These are phyloP conservation scores for Tanacetum coccineum DNA, from an alignment of 129 eudicot species.

Conservation along the genomic window DNA sequence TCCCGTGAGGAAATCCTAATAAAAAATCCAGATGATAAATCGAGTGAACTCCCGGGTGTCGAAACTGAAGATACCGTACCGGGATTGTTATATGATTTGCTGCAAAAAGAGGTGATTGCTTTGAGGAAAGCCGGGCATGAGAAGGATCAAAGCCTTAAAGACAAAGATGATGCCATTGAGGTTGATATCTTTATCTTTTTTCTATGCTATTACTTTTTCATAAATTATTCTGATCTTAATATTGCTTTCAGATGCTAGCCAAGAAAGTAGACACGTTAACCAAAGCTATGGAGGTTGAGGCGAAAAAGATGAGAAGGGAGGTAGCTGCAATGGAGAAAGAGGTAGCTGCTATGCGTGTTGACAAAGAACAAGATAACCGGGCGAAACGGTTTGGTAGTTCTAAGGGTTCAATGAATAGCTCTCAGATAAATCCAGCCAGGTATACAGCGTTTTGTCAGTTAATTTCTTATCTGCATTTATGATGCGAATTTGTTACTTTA, in stretches of 20 bases:
- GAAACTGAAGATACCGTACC: conserved; percentile 79
- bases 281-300: conserved; percentile 93
- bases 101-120: conserved; percentile 82
- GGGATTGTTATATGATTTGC: conserved; percentile 77
- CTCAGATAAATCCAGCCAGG: conserved; percentile 73
- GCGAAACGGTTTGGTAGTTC: conserved; percentile 66
- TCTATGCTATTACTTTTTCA: conserved; percentile 13
- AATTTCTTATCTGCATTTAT: background rate
- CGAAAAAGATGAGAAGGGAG: conserved; percentile 90
- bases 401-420: conserved; percentile 53
- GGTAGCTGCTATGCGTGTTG: conserved; percentile 87
- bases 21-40: conserved; percentile 48
- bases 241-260: conserved; percentile 57
- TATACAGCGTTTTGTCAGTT: conserved; percentile 17
- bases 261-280: conserved; percentile 88
- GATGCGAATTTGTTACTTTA: no score
- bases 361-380: conserved; percentile 81
- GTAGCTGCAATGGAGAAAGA: conserved; percentile 97
- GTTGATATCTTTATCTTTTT: conserved; percentile 24
- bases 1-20: conserved; percentile 59
- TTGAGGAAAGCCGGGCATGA: conserved; percentile 87
- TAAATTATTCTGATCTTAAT: background rate
- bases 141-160: conserved; percentile 95
- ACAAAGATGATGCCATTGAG: conserved; percentile 95
- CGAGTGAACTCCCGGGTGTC: conserved; percentile 41